phyloP scores from a whole-genome alignment of 1,139 yeast genomes.

The Magnusiomyces suaveolens region DNA sequence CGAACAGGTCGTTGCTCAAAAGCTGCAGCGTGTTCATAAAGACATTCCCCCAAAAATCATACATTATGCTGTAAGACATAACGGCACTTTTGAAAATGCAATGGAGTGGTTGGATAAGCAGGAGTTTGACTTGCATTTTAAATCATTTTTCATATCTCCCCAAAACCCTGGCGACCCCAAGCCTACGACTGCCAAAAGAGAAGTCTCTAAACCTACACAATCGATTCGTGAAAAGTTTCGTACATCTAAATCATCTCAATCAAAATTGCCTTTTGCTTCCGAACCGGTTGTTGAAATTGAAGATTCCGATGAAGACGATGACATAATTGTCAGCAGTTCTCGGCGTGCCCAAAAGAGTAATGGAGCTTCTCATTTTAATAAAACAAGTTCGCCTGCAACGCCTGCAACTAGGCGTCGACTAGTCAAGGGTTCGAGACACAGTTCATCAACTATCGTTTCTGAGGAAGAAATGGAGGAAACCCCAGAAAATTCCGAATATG shows the following conservation, averaged over 20 bases:
- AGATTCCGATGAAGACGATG: not conserved
- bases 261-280: not conserved
- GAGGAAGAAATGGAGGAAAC: not conserved
- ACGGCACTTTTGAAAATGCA: constrained; percentile 31
- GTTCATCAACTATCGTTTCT: not conserved
- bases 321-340: not conserved
- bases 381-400: not conserved
- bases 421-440: not conserved
- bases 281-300: constrained; percentile 3
- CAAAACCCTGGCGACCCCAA: constrained; percentile 12
- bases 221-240: constrained; percentile 33
- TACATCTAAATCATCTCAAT: constrained; percentile 12
- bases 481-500: not conserved
- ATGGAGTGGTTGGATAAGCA: constrained; percentile 28
- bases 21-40: constrained; percentile 26
- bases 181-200: constrained; percentile 23
- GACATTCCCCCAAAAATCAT: constrained; percentile 24
- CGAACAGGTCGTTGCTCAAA: constrained; percentile 16
- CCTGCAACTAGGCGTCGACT: not conserved
- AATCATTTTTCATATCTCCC: not conserved
- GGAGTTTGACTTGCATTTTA: constrained; percentile 9
- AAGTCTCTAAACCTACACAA: constrained; percentile 26
- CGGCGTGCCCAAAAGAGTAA: not conserved
- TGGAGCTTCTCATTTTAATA: not conserved
- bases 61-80: constrained; percentile 28